Conservation (phyloP, 2,329 filamentous ascomycete species). For the Fusarium domesticum region DNA sequence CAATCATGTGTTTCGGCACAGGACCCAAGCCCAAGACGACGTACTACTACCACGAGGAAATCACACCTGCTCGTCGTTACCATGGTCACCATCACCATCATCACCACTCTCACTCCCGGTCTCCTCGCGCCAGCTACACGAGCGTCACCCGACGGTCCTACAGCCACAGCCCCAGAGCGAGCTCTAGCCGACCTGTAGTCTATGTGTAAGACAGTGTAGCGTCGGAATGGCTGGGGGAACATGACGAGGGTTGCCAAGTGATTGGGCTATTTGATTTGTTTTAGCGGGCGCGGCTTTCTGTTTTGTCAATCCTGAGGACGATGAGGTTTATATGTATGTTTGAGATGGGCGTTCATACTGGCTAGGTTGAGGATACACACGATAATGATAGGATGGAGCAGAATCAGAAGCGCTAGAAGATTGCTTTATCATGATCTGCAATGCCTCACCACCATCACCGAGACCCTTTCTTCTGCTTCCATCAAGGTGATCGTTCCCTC, state of each 20-base stretch:
- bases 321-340: no score
- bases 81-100: constrained; percentile 36
- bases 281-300: no score
- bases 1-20: constrained; percentile 50
- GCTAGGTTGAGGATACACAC: no score
- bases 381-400: not conserved
- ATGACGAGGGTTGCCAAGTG: no score
- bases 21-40: constrained; percentile 42
- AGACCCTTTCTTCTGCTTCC: not conserved
- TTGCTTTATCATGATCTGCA: not conserved
- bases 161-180: constrained; percentile 42
- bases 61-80: constrained; percentile 44
- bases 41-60: constrained; percentile 57
- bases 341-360: no score
- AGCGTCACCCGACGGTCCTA: constrained; percentile 38
- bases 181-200: constrained; percentile 39
- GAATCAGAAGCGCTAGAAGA: not conserved
- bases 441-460: not conserved
- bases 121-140: constrained; percentile 44
- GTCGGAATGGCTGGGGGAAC: not conserved
- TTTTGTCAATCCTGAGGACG: no score
- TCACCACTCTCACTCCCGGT: constrained; percentile 33
- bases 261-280: no score
- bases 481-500: no score
- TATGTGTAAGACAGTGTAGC: constrained; percentile 11